Evolutionary conservation across 176 grass and related monocot genomes (phyloP), one percentile per base, ranked within the genome.

Genomic region (Aegilops tauschii): DNA sequence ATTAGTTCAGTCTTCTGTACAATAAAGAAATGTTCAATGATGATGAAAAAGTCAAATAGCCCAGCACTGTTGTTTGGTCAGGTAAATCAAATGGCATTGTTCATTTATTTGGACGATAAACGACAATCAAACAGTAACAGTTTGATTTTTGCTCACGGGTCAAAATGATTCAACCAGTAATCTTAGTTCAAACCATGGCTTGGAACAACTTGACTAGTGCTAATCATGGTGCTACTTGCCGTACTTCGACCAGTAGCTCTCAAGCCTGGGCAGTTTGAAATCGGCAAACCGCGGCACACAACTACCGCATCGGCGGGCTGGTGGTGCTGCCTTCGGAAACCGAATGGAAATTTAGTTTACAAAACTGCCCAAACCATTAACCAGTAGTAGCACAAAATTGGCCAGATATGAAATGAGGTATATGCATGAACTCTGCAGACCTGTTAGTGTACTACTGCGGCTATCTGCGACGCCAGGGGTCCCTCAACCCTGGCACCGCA

Each of bases 201-300:
- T 86, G 36, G 9, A 61, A n/a, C 12, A 27, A 28, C 14, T 76
- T 81, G 13, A 63, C 7, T 75, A 27, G 23, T 74, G 36, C 68
- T 75, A 75, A 49, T 62, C 10, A 76, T 84, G 61, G 56, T 84
- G 21, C 56, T 16, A 50, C 37, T 65, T 65, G 37, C 6, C 64
- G 82, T 65, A 65, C 71, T 76, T 84, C 37, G 4, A 84, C 7
- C 37, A 84, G 27, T 84, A 50, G 71, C 35, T 31, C 78, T 63
- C 31, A 77, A 40, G 49, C 28, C 77, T 62, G 40, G 52, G 63
- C 30, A 14, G 23, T 36, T 36, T 82, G 37, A 25, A 86, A 82
- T 29, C 78, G 56, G 56, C 82, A 75, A 31, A 36, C 31, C 17
- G 4, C 35, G 17, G 9, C 34, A 35, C 34, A 35, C 5, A 35